Percentiles rank a stretch among this genome's conserved stretches.
phyloP scores from a whole-genome alignment of 2,329 filamentous ascomycete species.

The Ophiostoma ips region DNA sequence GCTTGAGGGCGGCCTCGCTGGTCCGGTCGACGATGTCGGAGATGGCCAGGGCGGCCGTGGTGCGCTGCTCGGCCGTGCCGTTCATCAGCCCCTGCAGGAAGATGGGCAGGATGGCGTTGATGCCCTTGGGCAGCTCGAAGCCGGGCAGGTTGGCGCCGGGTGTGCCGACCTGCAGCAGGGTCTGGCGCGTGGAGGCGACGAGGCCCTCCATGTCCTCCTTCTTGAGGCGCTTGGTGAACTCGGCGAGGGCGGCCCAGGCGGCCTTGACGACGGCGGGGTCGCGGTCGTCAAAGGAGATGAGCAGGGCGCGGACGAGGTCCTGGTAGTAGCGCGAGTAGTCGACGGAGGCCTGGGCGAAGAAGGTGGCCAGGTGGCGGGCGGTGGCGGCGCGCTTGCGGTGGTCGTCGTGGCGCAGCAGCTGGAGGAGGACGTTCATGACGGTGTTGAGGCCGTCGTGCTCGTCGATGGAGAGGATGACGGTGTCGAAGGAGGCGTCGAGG shows the following conservation, averaged over 20 bases:
- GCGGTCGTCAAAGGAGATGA: slow-evolving; percentile 83
- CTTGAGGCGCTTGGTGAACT: slow-evolving; percentile 75
- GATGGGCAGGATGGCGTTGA: slow-evolving; percentile 89
- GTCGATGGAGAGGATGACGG: slow-evolving; percentile 82
- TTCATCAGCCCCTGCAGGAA: slow-evolving; percentile 98
- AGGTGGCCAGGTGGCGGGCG: slow-evolving; percentile 66
- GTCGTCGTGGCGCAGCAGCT: slow-evolving; percentile 83
- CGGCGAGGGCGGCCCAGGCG: slow-evolving; percentile 73
- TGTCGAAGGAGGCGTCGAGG: slow-evolving; percentile 70
- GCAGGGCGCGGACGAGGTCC: slow-evolving; percentile 78
- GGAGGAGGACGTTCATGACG: slow-evolving; percentile 83
- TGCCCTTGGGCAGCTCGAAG: slow-evolving; percentile 88
- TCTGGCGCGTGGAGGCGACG: slow-evolving; percentile 72
- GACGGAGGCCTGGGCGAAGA: slow-evolving; percentile 66
- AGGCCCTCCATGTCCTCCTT: slow-evolving; percentile 98
- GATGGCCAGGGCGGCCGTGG: slow-evolving; percentile 81
- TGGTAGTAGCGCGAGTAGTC: slow-evolving; percentile 96
- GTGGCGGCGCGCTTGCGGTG: slow-evolving; percentile 69
- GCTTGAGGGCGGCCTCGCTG: slow-evolving; percentile 72
- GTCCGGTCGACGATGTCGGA: slow-evolving; percentile 93
- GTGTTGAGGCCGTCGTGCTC: slow-evolving; percentile 93
- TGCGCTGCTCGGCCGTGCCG: slow-evolving; percentile 80
- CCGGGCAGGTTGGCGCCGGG: slow-evolving; percentile 72
- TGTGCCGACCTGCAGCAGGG: slow-evolving; percentile 77
- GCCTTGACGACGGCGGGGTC: slow-evolving; percentile 77